Evolutionary conservation across 345 rosid species (phyloP).

Genomic region (Eucalyptus microcorys): DNA sequence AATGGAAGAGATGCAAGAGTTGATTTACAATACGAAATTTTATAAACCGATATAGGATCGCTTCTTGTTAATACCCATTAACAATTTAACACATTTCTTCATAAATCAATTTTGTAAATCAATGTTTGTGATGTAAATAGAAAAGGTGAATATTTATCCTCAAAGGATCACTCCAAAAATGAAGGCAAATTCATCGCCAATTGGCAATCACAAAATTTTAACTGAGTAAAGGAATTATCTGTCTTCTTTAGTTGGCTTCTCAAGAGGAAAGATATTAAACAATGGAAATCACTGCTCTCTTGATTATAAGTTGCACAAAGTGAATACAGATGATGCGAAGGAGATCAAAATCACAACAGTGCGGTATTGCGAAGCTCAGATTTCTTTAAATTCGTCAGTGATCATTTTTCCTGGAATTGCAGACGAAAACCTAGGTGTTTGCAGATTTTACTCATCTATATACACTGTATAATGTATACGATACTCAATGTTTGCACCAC

Average conservation of each 20-base stretch:
- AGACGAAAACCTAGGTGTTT: background rate
- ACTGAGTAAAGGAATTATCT: background rate
- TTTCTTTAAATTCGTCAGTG: background rate
- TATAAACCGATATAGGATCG: background rate
- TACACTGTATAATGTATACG: background rate
- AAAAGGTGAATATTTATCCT: background rate
- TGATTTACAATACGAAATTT: background rate
- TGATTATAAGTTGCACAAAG: background rate
- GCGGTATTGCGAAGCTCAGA: background rate
- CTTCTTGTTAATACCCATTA: background rate
- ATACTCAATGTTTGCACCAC: background rate
- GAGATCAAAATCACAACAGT: background rate
- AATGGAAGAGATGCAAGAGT: background rate
- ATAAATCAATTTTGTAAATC: background rate
- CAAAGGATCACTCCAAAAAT: background rate
- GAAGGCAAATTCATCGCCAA: background rate
- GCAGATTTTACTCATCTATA: background rate
- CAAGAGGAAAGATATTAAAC: background rate
- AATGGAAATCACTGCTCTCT: background rate
- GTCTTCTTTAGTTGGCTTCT: background rate
- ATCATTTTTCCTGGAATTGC: background rate
- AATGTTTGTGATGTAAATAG: background rate
- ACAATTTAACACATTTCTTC: background rate
- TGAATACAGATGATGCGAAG: background rate
- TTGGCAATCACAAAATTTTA: background rate